Percentiles rank a stretch among this genome's conserved stretches.
Conservation (phyloP, 495 filamentous ascomycete species). For the Parmelia sp. region DNA sequence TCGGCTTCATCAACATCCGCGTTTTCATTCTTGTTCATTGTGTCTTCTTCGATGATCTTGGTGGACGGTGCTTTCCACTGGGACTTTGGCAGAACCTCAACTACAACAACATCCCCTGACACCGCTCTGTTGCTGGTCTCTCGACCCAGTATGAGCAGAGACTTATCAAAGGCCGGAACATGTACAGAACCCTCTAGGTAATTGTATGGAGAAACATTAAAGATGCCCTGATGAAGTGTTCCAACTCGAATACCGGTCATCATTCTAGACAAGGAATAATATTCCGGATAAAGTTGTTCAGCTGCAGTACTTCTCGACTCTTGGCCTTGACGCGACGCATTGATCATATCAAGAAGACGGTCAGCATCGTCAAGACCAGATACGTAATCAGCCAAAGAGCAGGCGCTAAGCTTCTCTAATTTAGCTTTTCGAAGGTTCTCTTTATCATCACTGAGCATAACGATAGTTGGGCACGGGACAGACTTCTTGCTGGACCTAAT, state of each 20-base stretch:
- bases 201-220: slow-evolving; percentile 96
- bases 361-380: slow-evolving; percentile 75
- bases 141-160: slow-evolving; percentile 81
- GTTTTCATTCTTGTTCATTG: slow-evolving; percentile 87
- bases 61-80: slow-evolving; percentile 96
- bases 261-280: slow-evolving; percentile 86
- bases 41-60: slow-evolving; percentile 92
- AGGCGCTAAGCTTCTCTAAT: slow-evolving; percentile 59
- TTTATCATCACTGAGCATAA: slow-evolving; percentile 90
- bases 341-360: slow-evolving; percentile 90
- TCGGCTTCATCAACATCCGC: slow-evolving; percentile 72
- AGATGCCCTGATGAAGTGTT: slow-evolving; percentile 84
- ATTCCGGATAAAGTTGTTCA: slow-evolving; percentile 76
- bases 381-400: slow-evolving; percentile 71
- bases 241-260: slow-evolving; percentile 84
- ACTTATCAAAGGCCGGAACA: slow-evolving; percentile 81
- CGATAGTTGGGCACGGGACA: slow-evolving; percentile 63
- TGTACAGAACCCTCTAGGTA: slow-evolving; percentile 89
- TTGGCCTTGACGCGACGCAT: slow-evolving; percentile 60
- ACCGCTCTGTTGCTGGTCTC: slow-evolving; percentile 95
- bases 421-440: slow-evolving; percentile 81
- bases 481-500: slow-evolving; percentile 49
- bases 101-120: slow-evolving; percentile 82
- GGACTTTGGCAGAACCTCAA: slow-evolving; percentile 84
- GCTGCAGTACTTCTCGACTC: slow-evolving; percentile 55